Base-by-base conservation (phyloP, 2,329 filamentous ascomycete species). In the Didymella arachidicola region DNA sequence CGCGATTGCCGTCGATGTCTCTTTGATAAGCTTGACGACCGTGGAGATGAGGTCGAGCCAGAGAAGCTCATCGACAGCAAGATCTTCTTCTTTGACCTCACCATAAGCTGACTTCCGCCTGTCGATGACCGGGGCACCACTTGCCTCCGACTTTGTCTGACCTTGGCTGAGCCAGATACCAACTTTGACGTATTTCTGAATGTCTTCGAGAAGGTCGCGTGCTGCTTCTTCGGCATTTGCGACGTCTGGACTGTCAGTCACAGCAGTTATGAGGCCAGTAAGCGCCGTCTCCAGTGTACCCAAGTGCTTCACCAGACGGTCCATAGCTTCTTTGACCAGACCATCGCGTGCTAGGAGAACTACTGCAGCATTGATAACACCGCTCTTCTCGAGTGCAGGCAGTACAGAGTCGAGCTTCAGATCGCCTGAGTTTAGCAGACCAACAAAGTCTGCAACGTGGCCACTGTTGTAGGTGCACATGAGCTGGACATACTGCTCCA, bases 121-220 rank as follows among this genome's bases (percentile, higher is more conserved):
- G 46, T 72, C 67, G 48, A 85, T 77, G 19, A 64, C 64, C 14
- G 70, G 65, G 7, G 59, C 30, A 7, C 46, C 11, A 78, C 75
- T 63, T 76, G 81, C 52, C 73, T 68, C 65, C 0, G 84, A 85
- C 69, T 89, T 91, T 47, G 87, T 92, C 73, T 97, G 92, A 1
- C 89, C 87, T 77, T 96, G 92, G 68, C 95, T 98, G 12, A 99
- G 82, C 95, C 95, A 99, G 49, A 96, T 94, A 14, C 96, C 95
- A 1, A 99, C 92, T 63, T 93, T 89, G 1, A 89, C 87, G 77
- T 97, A 98, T 74, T 96, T 97, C 61, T 96, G 89, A 18, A 99
- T 80, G 0, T 89, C 88, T 57, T 87, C 85, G 4, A 97, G 82
- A 1, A 97, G 82, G 56, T 93, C 89, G 55, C 89, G 86, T 0